Conservation (phyloP, 768 basidiomycete species). For the Mrakia hoshinonis region DNA sequence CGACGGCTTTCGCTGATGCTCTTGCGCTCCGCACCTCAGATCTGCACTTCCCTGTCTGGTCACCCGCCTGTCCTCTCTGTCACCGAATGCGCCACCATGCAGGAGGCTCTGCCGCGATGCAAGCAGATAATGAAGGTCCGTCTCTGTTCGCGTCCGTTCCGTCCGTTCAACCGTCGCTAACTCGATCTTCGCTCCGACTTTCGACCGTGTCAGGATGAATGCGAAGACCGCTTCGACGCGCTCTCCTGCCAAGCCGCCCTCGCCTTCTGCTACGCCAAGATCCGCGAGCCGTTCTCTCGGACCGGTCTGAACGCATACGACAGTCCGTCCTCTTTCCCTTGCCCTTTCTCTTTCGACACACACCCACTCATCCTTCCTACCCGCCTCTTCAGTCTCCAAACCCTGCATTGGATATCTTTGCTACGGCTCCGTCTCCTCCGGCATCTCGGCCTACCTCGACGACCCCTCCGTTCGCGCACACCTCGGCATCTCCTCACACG, state of each 20-base stretch:
- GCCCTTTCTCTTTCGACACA: conserved; percentile 44
- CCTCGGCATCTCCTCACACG: conserved; percentile 53
- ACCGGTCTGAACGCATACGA: conserved; percentile 43
- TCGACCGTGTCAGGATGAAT: conserved; percentile 34
- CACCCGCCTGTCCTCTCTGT: conserved; percentile 21
- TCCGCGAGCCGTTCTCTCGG: conserved; percentile 43
- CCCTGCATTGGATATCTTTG: neutral
- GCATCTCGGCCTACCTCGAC: conserved; percentile 57
- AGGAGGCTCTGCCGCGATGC: conserved; percentile 59
- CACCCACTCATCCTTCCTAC: conserved; percentile 35
- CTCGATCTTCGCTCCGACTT: neutral
- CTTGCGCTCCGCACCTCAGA: neutral
- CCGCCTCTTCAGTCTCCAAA: conserved; percentile 54
- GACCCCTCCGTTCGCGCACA: conserved; percentile 48
- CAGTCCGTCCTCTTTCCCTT: conserved; percentile 41
- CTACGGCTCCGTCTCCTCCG: conserved; percentile 9
- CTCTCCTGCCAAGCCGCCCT: conserved; percentile 24
- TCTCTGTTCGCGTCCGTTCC: neutral
- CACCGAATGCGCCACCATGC: conserved; percentile 46
- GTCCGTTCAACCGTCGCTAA: neutral
- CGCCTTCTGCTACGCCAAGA: conserved; percentile 21
- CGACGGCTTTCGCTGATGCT: neutral
- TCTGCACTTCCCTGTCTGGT: conserved; percentile 21
- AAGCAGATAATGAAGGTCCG: conserved; percentile 47
- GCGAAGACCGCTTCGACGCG: conserved; percentile 32